Conservation (phyloP, 179 eudicot species). For the Spinacia oleracea region DNA sequence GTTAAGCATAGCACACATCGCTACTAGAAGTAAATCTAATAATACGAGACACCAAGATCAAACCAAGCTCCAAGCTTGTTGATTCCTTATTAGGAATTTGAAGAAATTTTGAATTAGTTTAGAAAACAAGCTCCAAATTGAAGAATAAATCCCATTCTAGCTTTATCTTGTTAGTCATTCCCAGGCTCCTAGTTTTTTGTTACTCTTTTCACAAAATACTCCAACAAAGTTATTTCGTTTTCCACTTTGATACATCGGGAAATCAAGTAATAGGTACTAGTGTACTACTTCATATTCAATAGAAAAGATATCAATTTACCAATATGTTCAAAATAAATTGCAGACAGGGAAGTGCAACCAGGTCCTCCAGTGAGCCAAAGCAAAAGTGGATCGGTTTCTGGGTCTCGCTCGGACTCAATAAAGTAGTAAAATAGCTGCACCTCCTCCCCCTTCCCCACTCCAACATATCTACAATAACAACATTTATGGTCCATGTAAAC, state of each 20-base stretch:
- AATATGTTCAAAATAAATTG: conserved; percentile 18
- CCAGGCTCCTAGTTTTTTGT: background rate
- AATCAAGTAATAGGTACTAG: background rate
- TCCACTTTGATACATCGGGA: background rate
- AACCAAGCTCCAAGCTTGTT: background rate
- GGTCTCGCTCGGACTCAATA: conserved; percentile 37
- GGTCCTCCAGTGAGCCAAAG: conserved; percentile 58
- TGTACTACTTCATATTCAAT: background rate
- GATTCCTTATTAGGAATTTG: background rate
- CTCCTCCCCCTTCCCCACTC: conserved; percentile 42
- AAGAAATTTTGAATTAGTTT: background rate
- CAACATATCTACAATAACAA: conserved; percentile 36
- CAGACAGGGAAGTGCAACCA: conserved; percentile 35
- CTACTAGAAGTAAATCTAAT: background rate
- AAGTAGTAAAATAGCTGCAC: conserved; percentile 52
- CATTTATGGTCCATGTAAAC: background rate
- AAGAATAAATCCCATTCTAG: background rate
- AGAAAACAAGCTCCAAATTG: background rate
- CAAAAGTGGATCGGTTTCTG: conserved; percentile 40
- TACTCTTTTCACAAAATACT: background rate
- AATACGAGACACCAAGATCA: background rate
- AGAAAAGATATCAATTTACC: background rate
- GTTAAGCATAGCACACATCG: background rate
- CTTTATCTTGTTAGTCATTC: background rate
- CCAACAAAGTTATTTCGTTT: background rate